Evolutionary conservation across 768 basidiomycete species (phyloP).

Genomic region (Lactifluus hygrophoroides): DNA sequence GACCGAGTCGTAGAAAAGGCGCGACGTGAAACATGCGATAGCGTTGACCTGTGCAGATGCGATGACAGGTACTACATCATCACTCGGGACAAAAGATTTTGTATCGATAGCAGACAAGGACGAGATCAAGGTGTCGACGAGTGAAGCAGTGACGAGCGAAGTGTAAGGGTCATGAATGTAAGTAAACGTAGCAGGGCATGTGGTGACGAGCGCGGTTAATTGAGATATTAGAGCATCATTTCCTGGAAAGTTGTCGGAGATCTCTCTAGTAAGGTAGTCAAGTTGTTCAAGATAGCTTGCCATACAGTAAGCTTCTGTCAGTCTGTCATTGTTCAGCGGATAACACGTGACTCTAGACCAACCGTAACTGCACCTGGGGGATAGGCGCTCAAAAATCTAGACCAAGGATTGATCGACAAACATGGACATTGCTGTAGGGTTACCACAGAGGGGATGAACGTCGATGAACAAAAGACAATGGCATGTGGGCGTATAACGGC

Average conservation of each 20-base stretch:
- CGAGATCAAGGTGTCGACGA: constrained; percentile 34
- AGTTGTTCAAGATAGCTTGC: constrained; percentile 15
- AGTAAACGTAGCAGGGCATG: constrained; percentile 53
- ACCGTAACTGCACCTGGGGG: background rate
- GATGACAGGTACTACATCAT: constrained; percentile 23
- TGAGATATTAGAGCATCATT: constrained; percentile 21
- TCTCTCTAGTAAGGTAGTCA: constrained; percentile 11
- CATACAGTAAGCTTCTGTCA: background rate
- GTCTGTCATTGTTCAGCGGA: background rate
- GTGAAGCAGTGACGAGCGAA: constrained; percentile 36
- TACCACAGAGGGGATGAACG: background rate
- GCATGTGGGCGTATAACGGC: background rate
- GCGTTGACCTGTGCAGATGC: constrained; percentile 44
- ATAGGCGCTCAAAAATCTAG: background rate
- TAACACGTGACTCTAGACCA: constrained; percentile 1
- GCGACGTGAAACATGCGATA: constrained; percentile 50
- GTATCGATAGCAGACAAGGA: constrained; percentile 18
- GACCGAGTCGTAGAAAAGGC: constrained; percentile 57
- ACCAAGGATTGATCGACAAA: no score
- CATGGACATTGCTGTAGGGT: background rate
- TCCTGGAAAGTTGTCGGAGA: constrained; percentile 21
- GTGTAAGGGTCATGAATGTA: constrained; percentile 54
- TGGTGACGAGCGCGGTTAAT: constrained; percentile 26
- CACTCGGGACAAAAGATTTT: background rate
- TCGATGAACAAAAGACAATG: background rate